Conservation (phyloP, 352 stramenopile species). For the Phytophthora fragariae region DNA sequence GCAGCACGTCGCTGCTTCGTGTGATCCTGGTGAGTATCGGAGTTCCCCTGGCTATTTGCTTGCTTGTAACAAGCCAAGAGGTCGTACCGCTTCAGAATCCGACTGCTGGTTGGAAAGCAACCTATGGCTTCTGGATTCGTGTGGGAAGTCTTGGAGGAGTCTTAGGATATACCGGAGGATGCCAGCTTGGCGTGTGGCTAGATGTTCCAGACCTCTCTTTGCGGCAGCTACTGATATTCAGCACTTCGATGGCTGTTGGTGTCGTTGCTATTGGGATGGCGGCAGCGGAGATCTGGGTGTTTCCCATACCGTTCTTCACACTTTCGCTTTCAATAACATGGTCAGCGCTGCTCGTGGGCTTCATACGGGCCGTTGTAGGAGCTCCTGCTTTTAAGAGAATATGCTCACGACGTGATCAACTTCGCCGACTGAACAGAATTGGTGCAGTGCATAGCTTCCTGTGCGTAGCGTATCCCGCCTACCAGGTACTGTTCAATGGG, state of each 20-base stretch:
- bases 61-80: constrained; percentile 4
- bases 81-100: constrained; percentile 13
- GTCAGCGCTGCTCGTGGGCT: not conserved
- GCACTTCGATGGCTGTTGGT: not conserved
- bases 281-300: not conserved
- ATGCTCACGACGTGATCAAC: constrained; percentile 7
- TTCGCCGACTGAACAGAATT: constrained; percentile 3
- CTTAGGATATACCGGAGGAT: not conserved
- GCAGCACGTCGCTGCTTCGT: constrained; percentile 6
- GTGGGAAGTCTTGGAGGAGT: constrained; percentile 1
- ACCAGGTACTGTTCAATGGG: not conserved
- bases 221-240: not conserved
- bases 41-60: not conserved
- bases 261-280: not conserved
- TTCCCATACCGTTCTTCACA: constrained; percentile 4
- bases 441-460: not conserved
- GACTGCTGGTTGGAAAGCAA: constrained; percentile 6
- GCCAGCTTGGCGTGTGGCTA: not conserved
- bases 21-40: constrained; percentile 1
- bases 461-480: not conserved
- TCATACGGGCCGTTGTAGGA: not conserved
- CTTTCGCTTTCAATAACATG: not conserved
- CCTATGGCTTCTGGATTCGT: constrained; percentile 18
- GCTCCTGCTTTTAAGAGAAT: not conserved
- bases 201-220: not conserved